Evolutionary conservation across 768 basidiomycete species (phyloP).

Genomic region (Trametes cingulata): DNA sequence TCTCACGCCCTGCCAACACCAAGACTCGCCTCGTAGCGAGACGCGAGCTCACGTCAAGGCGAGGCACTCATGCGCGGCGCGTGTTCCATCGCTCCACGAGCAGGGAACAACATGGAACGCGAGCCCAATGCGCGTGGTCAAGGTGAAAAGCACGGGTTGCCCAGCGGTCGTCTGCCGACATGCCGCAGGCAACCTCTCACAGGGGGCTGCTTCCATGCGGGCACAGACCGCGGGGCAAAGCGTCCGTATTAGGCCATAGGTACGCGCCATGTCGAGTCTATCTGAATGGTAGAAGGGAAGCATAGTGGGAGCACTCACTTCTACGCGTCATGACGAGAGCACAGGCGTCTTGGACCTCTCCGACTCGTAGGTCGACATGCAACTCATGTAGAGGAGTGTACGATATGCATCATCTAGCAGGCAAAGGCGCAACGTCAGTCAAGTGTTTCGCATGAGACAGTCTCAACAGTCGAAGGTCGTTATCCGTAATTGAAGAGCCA

Average conservation of each 20-base stretch:
- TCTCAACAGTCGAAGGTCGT: no score
- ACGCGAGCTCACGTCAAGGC: not conserved
- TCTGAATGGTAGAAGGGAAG: slow-evolving; percentile 1
- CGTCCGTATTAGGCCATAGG: not conserved
- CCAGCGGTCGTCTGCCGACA: not conserved
- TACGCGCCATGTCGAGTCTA: not conserved
- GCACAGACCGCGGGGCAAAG: not conserved
- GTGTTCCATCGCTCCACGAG: not conserved
- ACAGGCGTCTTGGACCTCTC: not conserved
- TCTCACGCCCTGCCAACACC: not conserved
- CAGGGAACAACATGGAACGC: not conserved
- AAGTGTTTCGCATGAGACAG: no score
- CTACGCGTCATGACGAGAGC: not conserved
- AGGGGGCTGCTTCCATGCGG: not conserved
- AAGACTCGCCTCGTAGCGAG: not conserved
- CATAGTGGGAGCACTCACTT: not conserved
- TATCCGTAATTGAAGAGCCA: no score
- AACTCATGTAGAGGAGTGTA: no score
- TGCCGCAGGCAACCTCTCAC: not conserved
- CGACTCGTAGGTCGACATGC: not conserved
- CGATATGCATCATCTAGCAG: no score
- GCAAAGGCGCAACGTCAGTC: no score
- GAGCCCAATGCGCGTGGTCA: not conserved
- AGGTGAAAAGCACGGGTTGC: not conserved
- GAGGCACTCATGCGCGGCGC: not conserved